Evolutionary conservation across 805 yeast genomes (phyloP), one percentile per base, ranked within the genome.

Genomic region (Metschnikowia aberdeeniae): DNA sequence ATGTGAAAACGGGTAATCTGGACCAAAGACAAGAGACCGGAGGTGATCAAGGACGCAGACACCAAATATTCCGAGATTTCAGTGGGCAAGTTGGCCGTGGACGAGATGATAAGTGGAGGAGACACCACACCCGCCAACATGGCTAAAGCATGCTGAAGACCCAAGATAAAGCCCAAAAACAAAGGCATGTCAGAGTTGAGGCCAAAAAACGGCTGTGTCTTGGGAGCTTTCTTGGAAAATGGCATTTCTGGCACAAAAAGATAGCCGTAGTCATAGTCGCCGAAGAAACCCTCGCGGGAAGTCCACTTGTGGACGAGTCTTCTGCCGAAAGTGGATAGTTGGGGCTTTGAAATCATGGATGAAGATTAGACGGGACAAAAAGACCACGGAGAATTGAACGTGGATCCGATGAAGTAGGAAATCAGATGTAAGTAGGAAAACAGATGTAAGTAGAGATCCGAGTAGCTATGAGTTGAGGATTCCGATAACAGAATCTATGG

Each of bases 81-180:
- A 9, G 69, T 55, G 29, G 64, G 67, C 39, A 89, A 70, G 60
- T 85, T 75, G 7, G 92, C 92, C 24, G 77, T 63, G 10, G 73
- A 55, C 0, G 89, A 71, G 40, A 88, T 85, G 52, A 89, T 70
- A 44, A 89, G 67, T 3, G 96, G 92, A 7, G 97, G 96, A 6
- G 93, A 72, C 31, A 86, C 84, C 41, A 89, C 78, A 58, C 97
- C 97, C 12, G 96, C 97, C 67, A 89, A 68, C 96, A 90, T 89
- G 22, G 97, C 81, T 52, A 89, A 64, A 1, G 95, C 70, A 61
- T 89, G 97, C 68, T 89, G 97, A 51, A 89, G 74, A 13, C 97
- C 97, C 29, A 90, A 75, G 9, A 89, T 45, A 46, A 85, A 62
- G 1, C 95, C 95, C 46, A 89, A 70, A 6, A 85, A 54, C n/a